Conservation (phyloP, 495 filamentous ascomycete genomes). For the Xylaria telfairii region DNA sequence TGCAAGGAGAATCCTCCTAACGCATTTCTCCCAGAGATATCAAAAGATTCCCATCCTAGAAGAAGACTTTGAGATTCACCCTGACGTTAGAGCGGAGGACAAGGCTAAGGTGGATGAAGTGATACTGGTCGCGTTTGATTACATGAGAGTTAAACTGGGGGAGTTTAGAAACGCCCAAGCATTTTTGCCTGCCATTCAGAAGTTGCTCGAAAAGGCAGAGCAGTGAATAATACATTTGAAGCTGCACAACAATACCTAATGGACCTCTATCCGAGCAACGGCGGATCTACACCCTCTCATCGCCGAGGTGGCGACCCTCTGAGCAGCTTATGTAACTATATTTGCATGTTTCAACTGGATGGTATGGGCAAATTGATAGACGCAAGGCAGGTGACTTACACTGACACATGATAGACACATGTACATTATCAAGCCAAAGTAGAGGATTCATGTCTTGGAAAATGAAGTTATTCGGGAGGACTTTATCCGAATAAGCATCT, state of each 20-base stretch:
- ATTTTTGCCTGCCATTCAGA: slow-evolving; percentile 74
- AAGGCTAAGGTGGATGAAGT: slow-evolving; percentile 50
- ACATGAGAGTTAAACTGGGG: slow-evolving; percentile 81
- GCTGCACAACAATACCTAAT: not conserved
- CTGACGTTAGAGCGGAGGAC: slow-evolving; percentile 23
- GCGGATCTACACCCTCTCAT: not conserved
- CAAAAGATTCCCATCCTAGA: slow-evolving; percentile 74
- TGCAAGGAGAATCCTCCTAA: slow-evolving; percentile 77
- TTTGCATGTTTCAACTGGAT: not conserved
- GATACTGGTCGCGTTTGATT: slow-evolving; percentile 84
- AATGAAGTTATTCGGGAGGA: not conserved
- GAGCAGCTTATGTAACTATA: not conserved
- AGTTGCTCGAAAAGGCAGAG: slow-evolving; percentile 61
- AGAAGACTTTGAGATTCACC: slow-evolving; percentile 27
- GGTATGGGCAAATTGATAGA: not conserved
- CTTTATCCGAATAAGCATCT: not conserved
- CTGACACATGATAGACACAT: not conserved
- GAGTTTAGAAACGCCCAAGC: slow-evolving; percentile 79
- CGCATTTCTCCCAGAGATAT: slow-evolving; percentile 96
- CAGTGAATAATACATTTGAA: not conserved
- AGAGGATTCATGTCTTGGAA: not conserved
- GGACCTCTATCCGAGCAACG: not conserved
- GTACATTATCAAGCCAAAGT: not conserved
- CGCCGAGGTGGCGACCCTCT: not conserved
- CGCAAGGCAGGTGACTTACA: not conserved